Percentiles rank a stretch among this genome's conserved stretches.
Evolutionary conservation across 2,329 filamentous ascomycete species (phyloP).

Genomic region (Harringtonia lauricola): DNA sequence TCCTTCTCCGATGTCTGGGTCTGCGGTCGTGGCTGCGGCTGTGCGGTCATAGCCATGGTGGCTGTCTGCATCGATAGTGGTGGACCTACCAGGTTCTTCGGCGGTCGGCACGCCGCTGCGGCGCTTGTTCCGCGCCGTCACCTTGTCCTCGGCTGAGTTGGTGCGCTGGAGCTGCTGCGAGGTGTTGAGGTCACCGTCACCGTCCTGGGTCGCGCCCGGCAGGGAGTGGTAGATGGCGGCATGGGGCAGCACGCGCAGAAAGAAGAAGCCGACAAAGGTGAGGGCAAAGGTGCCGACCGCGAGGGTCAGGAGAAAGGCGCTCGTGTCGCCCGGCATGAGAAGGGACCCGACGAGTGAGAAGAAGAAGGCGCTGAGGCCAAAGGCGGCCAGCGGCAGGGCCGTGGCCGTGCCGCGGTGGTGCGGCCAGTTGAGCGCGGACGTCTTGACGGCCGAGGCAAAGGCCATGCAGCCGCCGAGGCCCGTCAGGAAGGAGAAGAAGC

Average conservation of each 20-base stretch:
- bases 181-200: conserved; percentile 18
- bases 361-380: conserved; percentile 92
- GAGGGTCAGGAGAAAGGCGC: conserved; percentile 69
- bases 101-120: conserved; percentile 24
- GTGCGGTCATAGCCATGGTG: neutral
- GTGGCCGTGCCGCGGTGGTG: conserved; percentile 86
- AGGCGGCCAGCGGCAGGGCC: conserved; percentile 83
- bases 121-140: conserved; percentile 10
- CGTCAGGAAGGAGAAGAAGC: conserved; percentile 75
- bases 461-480: conserved; percentile 83
- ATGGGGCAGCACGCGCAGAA: conserved; percentile 63
- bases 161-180: conserved; percentile 30
- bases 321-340: conserved; percentile 73
- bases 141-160: conserved; percentile 30
- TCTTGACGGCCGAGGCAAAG: conserved; percentile 82
- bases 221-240: conserved; percentile 42
- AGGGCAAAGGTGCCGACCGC: conserved; percentile 69
- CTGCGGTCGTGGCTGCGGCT: neutral
- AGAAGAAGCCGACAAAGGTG: conserved; percentile 70
- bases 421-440: conserved; percentile 83
- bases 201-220: conserved; percentile 19
- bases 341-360: conserved; percentile 73
- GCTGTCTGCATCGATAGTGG: conserved; percentile 13
- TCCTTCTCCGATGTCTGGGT: neutral
- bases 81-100: conserved; percentile 57